These are phyloP conservation scores for Evernia prunastri DNA, from an alignment of 495 filamentous ascomycete genomes.

Conservation along the genomic window DNA sequence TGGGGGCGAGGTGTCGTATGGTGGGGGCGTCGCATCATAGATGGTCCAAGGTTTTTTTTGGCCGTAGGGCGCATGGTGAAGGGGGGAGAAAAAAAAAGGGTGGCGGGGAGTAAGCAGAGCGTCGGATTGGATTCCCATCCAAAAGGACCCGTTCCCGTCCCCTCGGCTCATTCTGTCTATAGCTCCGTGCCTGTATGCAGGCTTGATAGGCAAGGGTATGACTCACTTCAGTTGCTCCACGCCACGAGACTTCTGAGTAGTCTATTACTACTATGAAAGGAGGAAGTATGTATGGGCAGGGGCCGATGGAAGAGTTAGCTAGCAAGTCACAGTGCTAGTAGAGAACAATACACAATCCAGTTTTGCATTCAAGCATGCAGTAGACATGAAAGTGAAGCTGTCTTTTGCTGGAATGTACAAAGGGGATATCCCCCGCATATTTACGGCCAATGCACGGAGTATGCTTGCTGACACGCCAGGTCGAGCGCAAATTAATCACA, in stretches of 20 bases:
- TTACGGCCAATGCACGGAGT: neutral
- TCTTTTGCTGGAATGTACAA: neutral
- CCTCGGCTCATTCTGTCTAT: neutral
- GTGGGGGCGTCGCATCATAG: too few species aligned
- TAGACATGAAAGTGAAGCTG: neutral
- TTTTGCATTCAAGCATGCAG: neutral
- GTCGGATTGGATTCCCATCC: neutral
- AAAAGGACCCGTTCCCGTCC: neutral
- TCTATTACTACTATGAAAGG: neutral
- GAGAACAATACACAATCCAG: neutral
- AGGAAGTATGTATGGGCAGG: neutral
- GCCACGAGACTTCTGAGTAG: neutral
- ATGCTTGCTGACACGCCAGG: neutral
- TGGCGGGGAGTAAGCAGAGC: neutral
- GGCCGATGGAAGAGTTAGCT: neutral
- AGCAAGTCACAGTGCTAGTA: too few species aligned
- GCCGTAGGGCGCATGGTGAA: too few species aligned
- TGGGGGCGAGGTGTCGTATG: too few species aligned
- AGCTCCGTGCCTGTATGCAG: neutral
- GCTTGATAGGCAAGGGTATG: neutral
- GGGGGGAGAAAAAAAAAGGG: too few species aligned
- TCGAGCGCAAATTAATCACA: neutral
- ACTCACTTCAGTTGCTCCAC: neutral
- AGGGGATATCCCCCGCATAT: neutral
- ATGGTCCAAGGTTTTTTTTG: too few species aligned